phyloP scores from a whole-genome alignment of 495 filamentous ascomycete species.

The Astrocystis sublimbata region DNA sequence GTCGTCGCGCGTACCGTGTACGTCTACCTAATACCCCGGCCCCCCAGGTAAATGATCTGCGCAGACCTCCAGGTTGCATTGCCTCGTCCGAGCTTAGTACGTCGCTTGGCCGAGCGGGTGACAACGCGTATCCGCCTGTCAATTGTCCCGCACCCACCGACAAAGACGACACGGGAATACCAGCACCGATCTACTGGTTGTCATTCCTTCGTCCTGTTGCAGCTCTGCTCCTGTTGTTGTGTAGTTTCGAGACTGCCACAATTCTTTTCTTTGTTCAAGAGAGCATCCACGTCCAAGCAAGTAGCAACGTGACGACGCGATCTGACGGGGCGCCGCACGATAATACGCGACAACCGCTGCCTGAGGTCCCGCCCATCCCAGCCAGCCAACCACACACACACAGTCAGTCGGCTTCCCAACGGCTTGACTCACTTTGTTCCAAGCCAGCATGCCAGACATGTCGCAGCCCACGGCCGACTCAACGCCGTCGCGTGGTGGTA shows the following conservation, averaged over 20 bases:
- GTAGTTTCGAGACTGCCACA: not conserved
- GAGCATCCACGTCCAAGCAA: not conserved
- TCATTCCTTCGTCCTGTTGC: too few relatives aligned
- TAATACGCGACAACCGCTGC: slow-evolving; percentile 14
- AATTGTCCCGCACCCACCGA: slow-evolving; percentile 8
- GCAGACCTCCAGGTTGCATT: too few relatives aligned
- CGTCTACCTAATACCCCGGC: too few relatives aligned
- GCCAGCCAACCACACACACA: not conserved
- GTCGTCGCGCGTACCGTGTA: too few relatives aligned
- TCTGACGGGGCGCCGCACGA: slow-evolving; percentile 10
- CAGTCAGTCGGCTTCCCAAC: not conserved
- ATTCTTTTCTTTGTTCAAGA: not conserved
- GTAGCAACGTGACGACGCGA: slow-evolving; percentile 12
- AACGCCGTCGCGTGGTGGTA: not conserved
- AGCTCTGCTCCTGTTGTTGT: not conserved
- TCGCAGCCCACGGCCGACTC: slow-evolving; percentile 14
- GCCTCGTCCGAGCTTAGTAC: too few relatives aligned
- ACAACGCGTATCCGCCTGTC: slow-evolving; percentile 20
- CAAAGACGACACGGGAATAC: not conserved
- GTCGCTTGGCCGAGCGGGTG: slow-evolving; percentile 20
- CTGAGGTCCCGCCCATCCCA: not conserved
- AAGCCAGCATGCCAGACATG: slow-evolving; percentile 21
- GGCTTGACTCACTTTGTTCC: not conserved
- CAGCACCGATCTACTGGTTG: too few relatives aligned
- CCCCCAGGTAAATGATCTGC: not conserved